Percentiles rank a stretch among this genome's conserved stretches.
Conservation (phyloP, 192 early-diverging fungal species). For the Backusella australiensis region DNA sequence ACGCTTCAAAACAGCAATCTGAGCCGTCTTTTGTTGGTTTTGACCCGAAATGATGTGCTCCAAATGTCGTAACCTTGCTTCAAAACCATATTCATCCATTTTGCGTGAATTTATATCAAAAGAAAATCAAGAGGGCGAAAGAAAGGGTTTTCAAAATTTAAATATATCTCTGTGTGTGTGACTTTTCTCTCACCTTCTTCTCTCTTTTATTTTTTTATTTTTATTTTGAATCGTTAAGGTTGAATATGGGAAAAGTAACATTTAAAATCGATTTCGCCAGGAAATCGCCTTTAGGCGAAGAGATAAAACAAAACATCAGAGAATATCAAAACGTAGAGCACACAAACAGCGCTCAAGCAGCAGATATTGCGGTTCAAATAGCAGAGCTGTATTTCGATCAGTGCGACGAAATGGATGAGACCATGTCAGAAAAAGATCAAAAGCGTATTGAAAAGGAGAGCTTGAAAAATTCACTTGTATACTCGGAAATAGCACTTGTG, state of each 20-base stretch:
- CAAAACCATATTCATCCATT: conserved; percentile 38
- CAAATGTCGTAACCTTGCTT: conserved; percentile 26
- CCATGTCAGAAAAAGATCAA: not conserved
- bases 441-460: not conserved
- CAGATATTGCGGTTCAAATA: conserved; percentile 1
- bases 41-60: conserved; percentile 30
- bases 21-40: not conserved
- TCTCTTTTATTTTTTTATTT: not conserved
- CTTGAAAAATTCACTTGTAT: conserved; percentile 6
- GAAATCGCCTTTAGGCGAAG: conserved; percentile 9
- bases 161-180: not conserved
- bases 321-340: not conserved
- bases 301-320: conserved; percentile 14
- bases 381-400: conserved; percentile 14
- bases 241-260: conserved; percentile 20
- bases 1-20: conserved; percentile 15
- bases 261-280: conserved; percentile 26
- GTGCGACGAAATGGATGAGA: conserved; percentile 11
- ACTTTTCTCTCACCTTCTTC: not conserved
- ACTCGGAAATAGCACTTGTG: conserved; percentile 2
- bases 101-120: not conserved
- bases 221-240: not conserved
- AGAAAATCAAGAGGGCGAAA: not conserved
- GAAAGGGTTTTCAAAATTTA: not conserved
- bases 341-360: not conserved